Evolutionary conservation across 768 basidiomycete species (phyloP).

Genomic region (Tulasnella sp.): DNA sequence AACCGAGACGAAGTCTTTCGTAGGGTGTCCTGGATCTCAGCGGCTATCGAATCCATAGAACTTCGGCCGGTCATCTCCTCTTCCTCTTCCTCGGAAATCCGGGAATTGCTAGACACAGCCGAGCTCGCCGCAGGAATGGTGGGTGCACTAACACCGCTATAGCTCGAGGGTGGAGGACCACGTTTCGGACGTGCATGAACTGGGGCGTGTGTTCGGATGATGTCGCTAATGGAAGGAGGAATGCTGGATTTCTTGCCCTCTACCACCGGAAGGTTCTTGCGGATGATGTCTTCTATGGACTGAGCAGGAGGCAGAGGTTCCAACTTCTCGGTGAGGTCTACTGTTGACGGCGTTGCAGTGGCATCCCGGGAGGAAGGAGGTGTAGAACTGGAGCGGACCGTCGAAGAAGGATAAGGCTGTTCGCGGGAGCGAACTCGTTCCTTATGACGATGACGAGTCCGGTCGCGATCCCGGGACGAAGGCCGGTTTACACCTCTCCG

Average conservation of each 20-base stretch:
- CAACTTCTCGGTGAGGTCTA: no score
- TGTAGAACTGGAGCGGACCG: no score
- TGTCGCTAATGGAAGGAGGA: constrained; percentile 80
- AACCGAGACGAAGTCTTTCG: not conserved
- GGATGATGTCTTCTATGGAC: no score
- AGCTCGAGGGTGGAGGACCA: constrained; percentile 1
- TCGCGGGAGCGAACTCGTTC: no score
- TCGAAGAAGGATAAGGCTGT: no score
- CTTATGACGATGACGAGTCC: no score
- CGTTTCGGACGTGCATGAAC: constrained; percentile 9
- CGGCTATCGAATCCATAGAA: constrained; percentile 8
- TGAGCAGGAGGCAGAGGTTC: no score
- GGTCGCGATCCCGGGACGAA: no score
- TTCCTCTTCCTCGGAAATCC: constrained; percentile 4
- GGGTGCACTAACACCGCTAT: not conserved
- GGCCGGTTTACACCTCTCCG: no score
- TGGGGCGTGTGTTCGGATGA: constrained; percentile 71
- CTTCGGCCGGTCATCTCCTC: constrained; percentile 2
- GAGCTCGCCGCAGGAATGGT: not conserved
- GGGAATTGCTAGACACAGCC: not conserved
- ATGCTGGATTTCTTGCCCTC: not conserved
- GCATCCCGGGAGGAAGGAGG: no score
- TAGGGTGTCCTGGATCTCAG: not conserved
- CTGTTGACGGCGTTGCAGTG: no score
- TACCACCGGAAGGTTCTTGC: not conserved